A percentile compares a stretch with the other conserved stretches of the same genome.
phyloP scores from a whole-genome alignment of 345 rosid species.

The Euphorbia pulcherrima region DNA sequence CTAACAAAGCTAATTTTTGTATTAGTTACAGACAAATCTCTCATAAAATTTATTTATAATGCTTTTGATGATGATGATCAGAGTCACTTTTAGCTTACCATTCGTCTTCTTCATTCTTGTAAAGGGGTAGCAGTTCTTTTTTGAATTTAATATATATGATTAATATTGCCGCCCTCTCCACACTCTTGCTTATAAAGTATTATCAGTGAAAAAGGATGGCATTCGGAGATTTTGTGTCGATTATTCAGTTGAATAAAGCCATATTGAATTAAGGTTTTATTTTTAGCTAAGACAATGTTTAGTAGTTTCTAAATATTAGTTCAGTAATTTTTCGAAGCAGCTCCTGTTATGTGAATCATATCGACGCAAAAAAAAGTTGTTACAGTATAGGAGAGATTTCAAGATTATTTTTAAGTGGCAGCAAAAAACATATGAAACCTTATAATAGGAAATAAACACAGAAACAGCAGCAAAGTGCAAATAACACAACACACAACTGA shows the following conservation, averaged over 20 bases:
- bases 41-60: neutral
- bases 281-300: neutral
- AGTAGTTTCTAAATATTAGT: neutral
- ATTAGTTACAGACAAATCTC: neutral
- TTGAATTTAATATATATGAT: neutral
- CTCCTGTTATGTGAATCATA: neutral
- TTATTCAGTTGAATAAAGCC: no score
- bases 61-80: neutral
- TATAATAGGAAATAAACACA: no score
- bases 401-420: neutral
- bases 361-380: neutral
- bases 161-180: neutral
- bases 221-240: no score
- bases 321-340: neutral
- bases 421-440: neutral
- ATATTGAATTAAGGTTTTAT: neutral
- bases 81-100: neutral
- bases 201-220: no score
- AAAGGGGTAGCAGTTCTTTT: neutral
- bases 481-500: no score
- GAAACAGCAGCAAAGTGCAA: no score
- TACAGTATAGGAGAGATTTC: neutral
- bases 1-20: neutral
- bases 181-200: no score
- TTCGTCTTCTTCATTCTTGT: slow-evolving; percentile 2